Evolutionary conservation across 2,329 filamentous ascomycete genomes (phyloP), one percentile per base, ranked within the genome.

Genomic region (Scytalidium lignicola): DNA sequence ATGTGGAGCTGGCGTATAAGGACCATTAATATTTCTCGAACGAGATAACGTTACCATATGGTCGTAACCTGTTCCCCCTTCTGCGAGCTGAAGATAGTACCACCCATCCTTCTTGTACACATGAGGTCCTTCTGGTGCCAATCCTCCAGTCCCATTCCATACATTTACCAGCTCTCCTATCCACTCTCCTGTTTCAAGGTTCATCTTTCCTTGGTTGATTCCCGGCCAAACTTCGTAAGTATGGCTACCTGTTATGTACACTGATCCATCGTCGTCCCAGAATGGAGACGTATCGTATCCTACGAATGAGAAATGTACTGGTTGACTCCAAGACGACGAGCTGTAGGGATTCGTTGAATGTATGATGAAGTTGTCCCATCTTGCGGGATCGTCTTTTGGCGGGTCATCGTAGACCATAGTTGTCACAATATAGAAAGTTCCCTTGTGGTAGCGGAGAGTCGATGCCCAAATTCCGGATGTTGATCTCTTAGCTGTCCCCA

Each of bases 211-310:
- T 19, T 69, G 63, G 29, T 71, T 59, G 2, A 74, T 69, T 1
- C 67, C 71, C 10, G 68, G 69, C 58, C 51, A 53, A 17, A 69
- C 61, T 48, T 64, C 61, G 62, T 64, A 70, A 6, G 64, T 64
- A 50, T 70, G 67, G n/a, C 60, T 65, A 3, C 67, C 70, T 0
- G 68, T 69, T 3, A 79, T 71, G 49, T 80, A 82, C 0, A 72
- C 65, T 49, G 70, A 75, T 1, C 78, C 79, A 43, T 82, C 73
- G 1, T 72, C 70, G 44, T 82, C 74, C 74, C 77, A 82, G 55
- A 79, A 78, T 7, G 74, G 70, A 28, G 70, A 73, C 0, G 78
- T 74, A 47, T 83, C 80, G 46, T 78, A 77, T 1, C 74, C 74
- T 8, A 68, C 63, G 41, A 75, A 74, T 12, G 73, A 65, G 55